phyloP scores from a whole-genome alignment of 805 yeast genomes.

The Yueomyces sinensis region DNA sequence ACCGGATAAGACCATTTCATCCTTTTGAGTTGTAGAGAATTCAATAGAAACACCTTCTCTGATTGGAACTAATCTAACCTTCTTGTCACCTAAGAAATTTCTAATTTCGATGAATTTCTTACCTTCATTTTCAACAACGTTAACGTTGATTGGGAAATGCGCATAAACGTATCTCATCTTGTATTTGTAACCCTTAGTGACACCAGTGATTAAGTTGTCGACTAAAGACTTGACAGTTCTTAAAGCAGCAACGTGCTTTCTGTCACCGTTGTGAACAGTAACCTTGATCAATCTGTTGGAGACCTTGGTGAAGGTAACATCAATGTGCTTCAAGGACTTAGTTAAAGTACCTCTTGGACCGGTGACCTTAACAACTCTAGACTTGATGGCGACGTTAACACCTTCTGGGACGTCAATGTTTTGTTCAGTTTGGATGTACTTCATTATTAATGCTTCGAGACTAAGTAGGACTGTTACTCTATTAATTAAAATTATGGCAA shows the following conservation, averaged over 20 bases:
- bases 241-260: slow-evolving; percentile 99
- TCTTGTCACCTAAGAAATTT: slow-evolving; percentile 99
- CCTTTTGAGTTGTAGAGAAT: slow-evolving; percentile 77
- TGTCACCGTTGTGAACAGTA: slow-evolving; percentile 96
- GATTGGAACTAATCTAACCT: slow-evolving; percentile 79
- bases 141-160: slow-evolving; percentile 99
- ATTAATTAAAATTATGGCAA: no score
- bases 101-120: slow-evolving; percentile 79
- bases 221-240: slow-evolving; percentile 96
- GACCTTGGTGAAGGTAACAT: slow-evolving; percentile 82
- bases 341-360: slow-evolving; percentile 95
- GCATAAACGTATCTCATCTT: slow-evolving; percentile 99
- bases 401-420: slow-evolving; percentile 79
- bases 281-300: slow-evolving; percentile 51
- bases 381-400: slow-evolving; percentile 80
- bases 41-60: slow-evolving; percentile 83
- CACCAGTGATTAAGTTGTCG: slow-evolving; percentile 94
- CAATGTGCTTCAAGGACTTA: slow-evolving; percentile 89
- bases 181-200: slow-evolving; percentile 97
- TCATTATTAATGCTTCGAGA: no score
- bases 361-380: slow-evolving; percentile 79
- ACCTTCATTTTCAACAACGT: slow-evolving; percentile 72
- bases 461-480: no score
- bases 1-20: slow-evolving; percentile 85
- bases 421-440: slow-evolving; percentile 82